These are phyloP conservation scores for Ustanciosporium gigantosporum DNA, from an alignment of 1,284 basidiomycete species.

Conservation along the genomic window DNA sequence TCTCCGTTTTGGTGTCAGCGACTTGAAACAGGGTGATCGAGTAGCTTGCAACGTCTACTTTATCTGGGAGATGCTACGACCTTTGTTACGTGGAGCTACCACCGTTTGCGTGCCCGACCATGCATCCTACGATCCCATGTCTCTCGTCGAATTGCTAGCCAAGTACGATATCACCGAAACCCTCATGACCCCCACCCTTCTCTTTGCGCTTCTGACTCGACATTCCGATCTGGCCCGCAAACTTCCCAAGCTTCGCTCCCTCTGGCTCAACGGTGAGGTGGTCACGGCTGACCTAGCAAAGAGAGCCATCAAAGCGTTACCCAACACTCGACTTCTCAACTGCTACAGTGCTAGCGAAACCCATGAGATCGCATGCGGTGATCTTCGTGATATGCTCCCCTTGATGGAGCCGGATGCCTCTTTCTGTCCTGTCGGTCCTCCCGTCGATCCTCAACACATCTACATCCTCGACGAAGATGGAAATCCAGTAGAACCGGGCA, in stretches of 20 bases:
- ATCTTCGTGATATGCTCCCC: constrained; percentile 38
- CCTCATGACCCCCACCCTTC: constrained; percentile 59
- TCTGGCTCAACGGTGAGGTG: constrained; percentile 61
- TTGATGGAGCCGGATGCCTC: constrained; percentile 14
- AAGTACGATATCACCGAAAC: constrained; percentile 55
- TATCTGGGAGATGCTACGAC: constrained; percentile 60
- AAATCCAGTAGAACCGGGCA: constrained; percentile 41
- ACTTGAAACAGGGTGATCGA: constrained; percentile 48
- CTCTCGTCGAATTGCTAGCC: constrained; percentile 50
- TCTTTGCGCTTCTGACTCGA: constrained; percentile 55
- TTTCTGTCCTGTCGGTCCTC: constrained; percentile 56
- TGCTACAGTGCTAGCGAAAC: constrained; percentile 60
- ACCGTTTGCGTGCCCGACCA: constrained; percentile 56
- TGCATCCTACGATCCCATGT: constrained; percentile 55
- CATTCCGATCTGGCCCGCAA: constrained; percentile 36
- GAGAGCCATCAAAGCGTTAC: constrained; percentile 52
- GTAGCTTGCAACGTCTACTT: constrained; percentile 61
- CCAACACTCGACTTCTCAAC: constrained; percentile 54
- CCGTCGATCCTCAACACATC: constrained; percentile 46
- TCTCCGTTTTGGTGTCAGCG: constrained; percentile 54
- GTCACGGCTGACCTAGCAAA: constrained; percentile 55
- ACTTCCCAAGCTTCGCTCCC: constrained; percentile 48
- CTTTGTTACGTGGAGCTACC: constrained; percentile 56
- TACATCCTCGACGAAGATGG: constrained; percentile 56
- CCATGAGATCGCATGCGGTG: constrained; percentile 58